phyloP scores from a whole-genome alignment of 305 asterid species.

The Lippia alba region DNA sequence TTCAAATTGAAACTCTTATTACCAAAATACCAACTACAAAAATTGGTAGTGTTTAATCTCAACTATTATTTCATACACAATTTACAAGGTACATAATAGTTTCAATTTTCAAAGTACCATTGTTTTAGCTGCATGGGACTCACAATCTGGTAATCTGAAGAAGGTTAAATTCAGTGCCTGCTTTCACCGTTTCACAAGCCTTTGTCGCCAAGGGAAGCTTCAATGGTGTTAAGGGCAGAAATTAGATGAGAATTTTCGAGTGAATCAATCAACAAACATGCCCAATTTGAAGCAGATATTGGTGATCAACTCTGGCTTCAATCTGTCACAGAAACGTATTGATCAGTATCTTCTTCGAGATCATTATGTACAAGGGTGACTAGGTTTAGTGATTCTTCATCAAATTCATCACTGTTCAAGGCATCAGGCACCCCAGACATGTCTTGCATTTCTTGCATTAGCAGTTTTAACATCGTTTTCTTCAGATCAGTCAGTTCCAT shows the following conservation, averaged over 20 bases:
- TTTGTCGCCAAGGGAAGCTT: no score
- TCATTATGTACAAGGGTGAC: conserved; percentile 4
- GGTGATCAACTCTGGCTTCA: conserved; percentile 7
- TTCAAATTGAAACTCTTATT: not conserved
- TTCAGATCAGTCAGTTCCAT: conserved; percentile 25
- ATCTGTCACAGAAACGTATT: conserved; percentile 21
- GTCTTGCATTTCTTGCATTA: conserved; percentile 30
- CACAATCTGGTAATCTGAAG: not conserved
- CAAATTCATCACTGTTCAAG: conserved; percentile 13
- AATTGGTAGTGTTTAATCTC: no score
- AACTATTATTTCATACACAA: no score
- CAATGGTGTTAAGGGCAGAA: no score
- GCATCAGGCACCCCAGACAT: conserved; percentile 28
- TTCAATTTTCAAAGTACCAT: not conserved
- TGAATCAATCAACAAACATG: no score
- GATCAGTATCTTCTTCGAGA: conserved; percentile 33
- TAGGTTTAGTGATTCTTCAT: not conserved
- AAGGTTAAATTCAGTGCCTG: no score
- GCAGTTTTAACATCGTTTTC: conserved; percentile 29
- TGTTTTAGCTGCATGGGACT: not conserved
- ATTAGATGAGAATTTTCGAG: no score
- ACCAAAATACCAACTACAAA: not conserved
- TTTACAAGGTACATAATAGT: no score
- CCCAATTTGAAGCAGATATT: not conserved
- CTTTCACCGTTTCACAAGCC: no score